Conservation (phyloP, 1,284 basidiomycete genomes). For the Ustilago lituana region DNA sequence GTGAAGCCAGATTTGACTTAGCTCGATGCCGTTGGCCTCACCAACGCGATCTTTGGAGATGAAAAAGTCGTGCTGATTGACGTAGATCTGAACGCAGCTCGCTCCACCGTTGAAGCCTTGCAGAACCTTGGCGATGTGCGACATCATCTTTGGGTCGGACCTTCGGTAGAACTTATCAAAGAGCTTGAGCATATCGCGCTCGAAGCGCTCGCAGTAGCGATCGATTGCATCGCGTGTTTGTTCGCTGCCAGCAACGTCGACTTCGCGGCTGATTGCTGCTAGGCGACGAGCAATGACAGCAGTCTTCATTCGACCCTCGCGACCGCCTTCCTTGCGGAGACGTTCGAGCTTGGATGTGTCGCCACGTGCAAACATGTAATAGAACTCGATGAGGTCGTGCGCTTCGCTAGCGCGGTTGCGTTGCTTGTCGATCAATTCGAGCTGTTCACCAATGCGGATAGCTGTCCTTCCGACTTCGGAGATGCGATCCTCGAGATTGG, state of each 20-base stretch:
- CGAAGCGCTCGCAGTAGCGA: slow-evolving; percentile 96
- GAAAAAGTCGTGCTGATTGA: slow-evolving; percentile 90
- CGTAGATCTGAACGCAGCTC: slow-evolving; percentile 97
- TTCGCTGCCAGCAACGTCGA: slow-evolving; percentile 70
- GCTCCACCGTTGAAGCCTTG: slow-evolving; percentile 97
- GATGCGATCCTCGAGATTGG: slow-evolving; percentile 71
- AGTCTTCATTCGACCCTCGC: slow-evolving; percentile 84
- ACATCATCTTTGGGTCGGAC: slow-evolving; percentile 99
- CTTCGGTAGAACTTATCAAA: slow-evolving; percentile 89
- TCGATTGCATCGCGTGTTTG: slow-evolving; percentile 74
- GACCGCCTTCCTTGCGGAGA: slow-evolving; percentile 78
- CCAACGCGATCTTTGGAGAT: slow-evolving; percentile 74
- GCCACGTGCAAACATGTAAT: slow-evolving; percentile 88
- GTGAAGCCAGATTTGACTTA: slow-evolving; percentile 79
- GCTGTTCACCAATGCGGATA: slow-evolving; percentile 89
- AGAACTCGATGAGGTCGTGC: slow-evolving; percentile 92
- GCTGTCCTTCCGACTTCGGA: slow-evolving; percentile 93
- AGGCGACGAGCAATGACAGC: slow-evolving; percentile 89
- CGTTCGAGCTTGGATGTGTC: slow-evolving; percentile 82
- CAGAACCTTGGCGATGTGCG: slow-evolving; percentile 95
- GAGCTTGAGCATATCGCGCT: slow-evolving; percentile 95
- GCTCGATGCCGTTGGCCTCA: slow-evolving; percentile 73
- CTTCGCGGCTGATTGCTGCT: slow-evolving; percentile 88
- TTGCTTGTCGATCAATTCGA: slow-evolving; percentile 92
- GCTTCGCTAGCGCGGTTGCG: slow-evolving; percentile 92